Base-by-base conservation (phyloP, 2,329 filamentous ascomycete species). In the Fusarium brachygibbosum region DNA sequence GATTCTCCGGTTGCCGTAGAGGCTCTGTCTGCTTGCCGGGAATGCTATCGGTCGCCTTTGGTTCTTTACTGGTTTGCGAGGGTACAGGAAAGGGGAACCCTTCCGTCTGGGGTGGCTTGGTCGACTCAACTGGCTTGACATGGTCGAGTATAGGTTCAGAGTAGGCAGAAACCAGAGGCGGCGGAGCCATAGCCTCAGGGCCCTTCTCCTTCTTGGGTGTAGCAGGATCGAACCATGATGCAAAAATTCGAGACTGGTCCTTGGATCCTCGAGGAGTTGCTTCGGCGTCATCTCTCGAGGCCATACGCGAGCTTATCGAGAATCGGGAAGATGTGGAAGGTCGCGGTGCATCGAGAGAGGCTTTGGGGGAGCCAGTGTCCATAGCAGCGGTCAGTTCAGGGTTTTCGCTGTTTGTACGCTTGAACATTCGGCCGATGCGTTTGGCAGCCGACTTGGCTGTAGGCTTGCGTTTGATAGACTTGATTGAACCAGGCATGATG, bases 371-470 rank as follows among this genome's bases (percentile, higher is more conserved):
- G 3, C 48, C 52, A 6, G 53, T 17, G 3, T 63, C 64, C 3
- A 29, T 32, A 1, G 56, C 29, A 6, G 40, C 28, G 17, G 29
- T 58, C 29, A 34, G 41, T 6, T 71, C 68, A 1, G 53, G n/a
- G 17, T 45, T 64, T 6, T 70, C 56, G 16, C 46, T 69, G 44
- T 60, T 71, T 44, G 51, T 58, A 7, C 64, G 59, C 31, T 61
- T 70, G 19, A 71, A 70, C 40, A 70, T 71, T 8, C 68, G 60
- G 42, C 68, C 63, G 21, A 70, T 70, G 16, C 68, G 68, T 14
- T 70, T 70, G 34, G 68, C 68, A 50, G 68, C 60, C 25, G 60
- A 63, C 53, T 71, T 71, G 17, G 68, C 64, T 5, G 55, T 46
- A 29, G 68, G 60, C 31, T 54, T 57, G 9, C 60, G 58, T 44